Evolutionary conservation across 2,329 filamentous ascomycete genomes (phyloP).

Genomic region (Exophiala lecanii-corni): DNA sequence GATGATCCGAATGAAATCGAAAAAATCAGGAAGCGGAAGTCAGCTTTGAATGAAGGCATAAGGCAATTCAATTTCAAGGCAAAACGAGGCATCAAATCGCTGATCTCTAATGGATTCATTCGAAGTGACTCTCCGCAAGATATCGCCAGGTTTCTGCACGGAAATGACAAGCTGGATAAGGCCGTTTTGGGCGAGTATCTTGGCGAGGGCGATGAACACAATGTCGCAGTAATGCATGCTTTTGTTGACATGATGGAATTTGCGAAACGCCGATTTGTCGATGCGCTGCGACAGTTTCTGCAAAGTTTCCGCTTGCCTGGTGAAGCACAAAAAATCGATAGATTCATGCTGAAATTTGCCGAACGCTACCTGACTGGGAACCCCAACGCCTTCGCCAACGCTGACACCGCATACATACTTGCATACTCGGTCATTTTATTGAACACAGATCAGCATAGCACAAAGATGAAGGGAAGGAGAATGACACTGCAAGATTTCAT

Average conservation of each 20-base stretch:
- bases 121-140: slow-evolving; percentile 70
- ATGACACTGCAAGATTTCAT: slow-evolving; percentile 99
- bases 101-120: slow-evolving; percentile 85
- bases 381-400: slow-evolving; percentile 95
- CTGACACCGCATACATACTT: slow-evolving; percentile 93
- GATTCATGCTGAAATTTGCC: slow-evolving; percentile 98
- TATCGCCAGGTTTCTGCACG: slow-evolving; percentile 76
- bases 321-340: slow-evolving; percentile 97
- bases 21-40: slow-evolving; percentile 90
- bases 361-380: slow-evolving; percentile 93
- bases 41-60: slow-evolving; percentile 81
- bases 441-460: slow-evolving; percentile 92
- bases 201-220: slow-evolving; percentile 86
- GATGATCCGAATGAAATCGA: slow-evolving; percentile 95
- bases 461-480: slow-evolving; percentile 70
- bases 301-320: slow-evolving; percentile 93
- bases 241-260: slow-evolving; percentile 98
- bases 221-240: slow-evolving; percentile 96
- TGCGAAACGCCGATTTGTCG: slow-evolving; percentile 82
- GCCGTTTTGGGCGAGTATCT: slow-evolving; percentile 88
- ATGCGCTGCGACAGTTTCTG: slow-evolving; percentile 83
- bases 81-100: slow-evolving; percentile 80
- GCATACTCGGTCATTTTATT: slow-evolving; percentile 95
- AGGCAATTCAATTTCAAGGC: slow-evolving; percentile 97
- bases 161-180: slow-evolving; percentile 83